phyloP scores from a whole-genome alignment of 2,329 filamentous ascomycete genomes.

The Whalleya microplaca region DNA sequence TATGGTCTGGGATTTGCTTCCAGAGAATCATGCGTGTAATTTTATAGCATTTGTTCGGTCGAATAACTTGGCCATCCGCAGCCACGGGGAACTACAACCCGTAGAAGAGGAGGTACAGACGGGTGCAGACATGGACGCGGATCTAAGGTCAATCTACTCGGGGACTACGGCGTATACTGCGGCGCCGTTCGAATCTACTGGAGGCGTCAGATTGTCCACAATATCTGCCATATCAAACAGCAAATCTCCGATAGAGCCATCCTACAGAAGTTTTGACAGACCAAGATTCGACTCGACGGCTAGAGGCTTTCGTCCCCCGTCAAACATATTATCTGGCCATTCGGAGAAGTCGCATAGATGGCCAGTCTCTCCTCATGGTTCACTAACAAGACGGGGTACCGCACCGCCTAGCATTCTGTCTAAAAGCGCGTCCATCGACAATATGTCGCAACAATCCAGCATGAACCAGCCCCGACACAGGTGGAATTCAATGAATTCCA shows the following conservation, averaged over 20 bases:
- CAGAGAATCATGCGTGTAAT: conserved; percentile 59
- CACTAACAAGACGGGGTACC: conserved; percentile 20
- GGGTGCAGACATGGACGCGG: conserved; percentile 29
- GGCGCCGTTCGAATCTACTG: conserved; percentile 16
- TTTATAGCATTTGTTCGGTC: conserved; percentile 64
- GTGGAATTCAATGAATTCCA: conserved; percentile 42
- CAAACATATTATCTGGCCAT: conserved; percentile 1
- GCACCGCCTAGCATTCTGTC: conserved; percentile 18
- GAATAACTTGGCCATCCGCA: conserved; percentile 53
- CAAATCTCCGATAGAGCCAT: conserved; percentile 21
- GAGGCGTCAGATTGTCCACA: conserved; percentile 19
- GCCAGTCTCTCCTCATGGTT: conserved; percentile 2
- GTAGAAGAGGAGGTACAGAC: conserved; percentile 22
- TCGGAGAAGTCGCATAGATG: conserved; percentile 3
- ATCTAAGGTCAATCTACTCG: conserved; percentile 34
- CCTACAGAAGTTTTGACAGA: conserved; percentile 16
- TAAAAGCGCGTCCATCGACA: conserved; percentile 29
- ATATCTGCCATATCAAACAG: conserved; percentile 24
- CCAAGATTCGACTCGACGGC: conserved; percentile 7
- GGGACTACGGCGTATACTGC: conserved; percentile 33
- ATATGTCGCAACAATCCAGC: conserved; percentile 46
- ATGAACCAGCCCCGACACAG: conserved; percentile 50
- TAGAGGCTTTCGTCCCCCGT: conserved; percentile 7
- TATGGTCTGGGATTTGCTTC: conserved; percentile 62
- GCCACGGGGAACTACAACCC: conserved; percentile 17